Evolutionary conservation across 1,284 basidiomycete genomes (phyloP).

Genomic region (Cerioporus squamosus): DNA sequence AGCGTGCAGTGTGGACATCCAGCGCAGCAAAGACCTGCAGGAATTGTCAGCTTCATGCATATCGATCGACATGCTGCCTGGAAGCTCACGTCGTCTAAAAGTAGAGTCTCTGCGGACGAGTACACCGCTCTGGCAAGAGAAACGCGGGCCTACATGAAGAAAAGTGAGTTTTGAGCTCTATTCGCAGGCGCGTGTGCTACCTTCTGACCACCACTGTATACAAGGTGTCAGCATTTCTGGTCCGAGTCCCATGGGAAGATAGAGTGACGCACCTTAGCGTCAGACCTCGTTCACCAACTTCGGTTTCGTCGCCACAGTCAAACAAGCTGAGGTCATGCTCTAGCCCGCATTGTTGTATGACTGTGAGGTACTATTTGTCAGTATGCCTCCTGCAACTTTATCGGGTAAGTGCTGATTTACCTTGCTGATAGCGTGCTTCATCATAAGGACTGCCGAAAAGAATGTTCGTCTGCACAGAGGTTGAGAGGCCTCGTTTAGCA

Average conservation of each 20-base stretch:
- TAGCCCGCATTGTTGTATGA: slow-evolving; percentile 65
- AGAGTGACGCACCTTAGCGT: slow-evolving; percentile 45
- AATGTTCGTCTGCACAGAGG: slow-evolving; percentile 41
- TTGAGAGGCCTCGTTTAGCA: too few species aligned
- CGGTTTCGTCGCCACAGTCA: slow-evolving; percentile 74
- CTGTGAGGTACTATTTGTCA: slow-evolving; percentile 38
- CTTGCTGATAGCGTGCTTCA: slow-evolving; percentile 47
- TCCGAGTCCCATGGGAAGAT: background rate
- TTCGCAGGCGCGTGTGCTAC: slow-evolving; percentile 4
- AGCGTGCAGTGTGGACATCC: slow-evolving; percentile 71
- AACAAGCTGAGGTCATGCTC: slow-evolving; percentile 66
- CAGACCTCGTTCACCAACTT: slow-evolving; percentile 68
- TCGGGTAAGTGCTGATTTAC: slow-evolving; percentile 22
- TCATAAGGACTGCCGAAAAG: slow-evolving; percentile 46
- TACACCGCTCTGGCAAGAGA: slow-evolving; percentile 77
- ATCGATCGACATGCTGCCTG: background rate
- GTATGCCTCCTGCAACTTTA: background rate
- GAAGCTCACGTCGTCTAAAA: slow-evolving; percentile 57
- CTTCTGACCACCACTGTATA: slow-evolving; percentile 70
- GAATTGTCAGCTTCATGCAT: too few species aligned
- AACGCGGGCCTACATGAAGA: slow-evolving; percentile 54
- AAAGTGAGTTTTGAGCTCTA: background rate
- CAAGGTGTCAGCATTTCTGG: background rate
- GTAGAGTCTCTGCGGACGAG: slow-evolving; percentile 59
- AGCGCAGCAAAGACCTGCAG: slow-evolving; percentile 46